phyloP scores from a whole-genome alignment of 202 grass and related monocot genomes.

The Saccharum hybrid region DNA sequence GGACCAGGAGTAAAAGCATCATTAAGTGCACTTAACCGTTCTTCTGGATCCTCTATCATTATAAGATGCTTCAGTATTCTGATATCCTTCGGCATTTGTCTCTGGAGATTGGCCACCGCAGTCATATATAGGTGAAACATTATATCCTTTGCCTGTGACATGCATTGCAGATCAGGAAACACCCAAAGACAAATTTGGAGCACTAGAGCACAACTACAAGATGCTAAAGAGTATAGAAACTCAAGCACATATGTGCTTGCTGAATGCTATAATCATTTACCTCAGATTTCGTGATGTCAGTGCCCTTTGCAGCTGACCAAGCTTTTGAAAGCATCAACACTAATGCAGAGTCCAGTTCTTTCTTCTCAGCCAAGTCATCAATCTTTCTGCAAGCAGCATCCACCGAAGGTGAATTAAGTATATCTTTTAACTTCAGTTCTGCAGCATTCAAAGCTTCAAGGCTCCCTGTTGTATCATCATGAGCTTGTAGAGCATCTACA shows the following conservation, averaged over 20 bases:
- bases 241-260: background rate
- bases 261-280: conserved; percentile 42
- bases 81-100: conserved; percentile 86
- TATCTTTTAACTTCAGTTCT: conserved; percentile 81
- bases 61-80: conserved; percentile 92
- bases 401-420: conserved; percentile 73
- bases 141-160: conserved; percentile 70
- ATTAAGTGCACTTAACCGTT: conserved; percentile 63
- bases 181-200: background rate
- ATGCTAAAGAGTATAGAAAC: background rate
- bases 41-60: conserved; percentile 72
- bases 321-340: conserved; percentile 80
- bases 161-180: background rate
- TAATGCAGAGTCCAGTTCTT: conserved; percentile 75
- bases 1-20: conserved; percentile 81
- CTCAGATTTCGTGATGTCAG: conserved; percentile 81
- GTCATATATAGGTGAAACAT: conserved; percentile 85
- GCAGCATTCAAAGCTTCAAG: conserved; percentile 68
- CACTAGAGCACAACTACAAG: background rate
- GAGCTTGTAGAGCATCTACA: conserved; percentile 78
- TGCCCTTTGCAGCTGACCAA: conserved; percentile 91
- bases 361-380: conserved; percentile 83
- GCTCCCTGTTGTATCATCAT: conserved; percentile 67
- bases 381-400: conserved; percentile 86
- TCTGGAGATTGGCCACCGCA: conserved; percentile 77